These are phyloP conservation scores for Candida broadrunensis DNA, from an alignment of 805 yeast genomes.

Conservation along the genomic window DNA sequence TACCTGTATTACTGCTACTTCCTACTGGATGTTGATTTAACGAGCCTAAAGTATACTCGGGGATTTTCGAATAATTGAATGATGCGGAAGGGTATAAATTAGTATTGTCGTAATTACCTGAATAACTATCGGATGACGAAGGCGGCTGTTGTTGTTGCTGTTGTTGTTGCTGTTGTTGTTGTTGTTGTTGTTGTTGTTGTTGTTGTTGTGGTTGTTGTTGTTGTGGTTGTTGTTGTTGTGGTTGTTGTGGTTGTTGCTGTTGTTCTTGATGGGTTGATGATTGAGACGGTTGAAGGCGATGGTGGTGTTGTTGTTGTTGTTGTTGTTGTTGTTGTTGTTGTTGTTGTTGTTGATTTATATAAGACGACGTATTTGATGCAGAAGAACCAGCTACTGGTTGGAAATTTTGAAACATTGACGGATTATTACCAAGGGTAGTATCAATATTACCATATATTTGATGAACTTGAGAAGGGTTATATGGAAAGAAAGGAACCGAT, in stretches of 20 bases:
- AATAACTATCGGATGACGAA: neutral
- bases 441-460: neutral
- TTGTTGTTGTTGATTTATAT: neutral
- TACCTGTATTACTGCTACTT: neutral
- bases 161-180: neutral
- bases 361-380: neutral
- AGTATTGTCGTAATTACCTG: neutral
- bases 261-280: neutral
- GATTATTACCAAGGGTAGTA: neutral
- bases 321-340: neutral
- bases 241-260: neutral
- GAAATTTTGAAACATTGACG: neutral
- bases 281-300: neutral
- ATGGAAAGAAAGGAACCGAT: neutral
- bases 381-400: neutral
- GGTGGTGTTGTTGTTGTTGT: constrained; percentile 1
- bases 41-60: neutral
- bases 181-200: too few relatives aligned
- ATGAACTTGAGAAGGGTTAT: neutral
- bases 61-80: constrained; percentile 6
- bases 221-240: neutral
- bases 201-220: neutral
- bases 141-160: neutral
- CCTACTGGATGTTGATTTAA: constrained; percentile 2
- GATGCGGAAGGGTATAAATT: constrained; percentile 2